Base-by-base conservation (phyloP, 257 asterid species). In the Solanum clarkiae region DNA sequence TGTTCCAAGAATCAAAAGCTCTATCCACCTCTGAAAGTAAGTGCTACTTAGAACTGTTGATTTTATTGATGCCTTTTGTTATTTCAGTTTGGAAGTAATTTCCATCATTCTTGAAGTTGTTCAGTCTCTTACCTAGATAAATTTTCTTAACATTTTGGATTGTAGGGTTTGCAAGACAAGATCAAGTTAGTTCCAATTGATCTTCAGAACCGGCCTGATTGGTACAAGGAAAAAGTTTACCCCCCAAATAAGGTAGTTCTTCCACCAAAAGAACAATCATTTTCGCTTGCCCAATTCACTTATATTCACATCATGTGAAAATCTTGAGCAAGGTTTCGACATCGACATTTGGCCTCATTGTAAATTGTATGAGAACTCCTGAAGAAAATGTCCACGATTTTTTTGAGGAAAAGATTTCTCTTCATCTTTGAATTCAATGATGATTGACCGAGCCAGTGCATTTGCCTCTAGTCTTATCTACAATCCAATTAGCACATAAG, bases 211-310 rank as follows among this genome's bases (percentile, higher is more conserved):
- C 90, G 86, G 84, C 97, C 97, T 54, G 83, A 81, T 88, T 93
- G 95, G 97, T 90, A 87, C 84, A 92, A 93, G 90, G 95, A 93
- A 85, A 91, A 88, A 87, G 83, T 92, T 29, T 92, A 89, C 74
- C 86, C 97, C 42, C 89, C 84, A 71, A 93, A 93, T 87, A 91
- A 91, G 96, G 95, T 93, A 18, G 49, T 29, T 74, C 70, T 36
- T 72, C 57, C 20, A 72, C 36, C 8, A 10, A 44, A 11, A 1
- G 10, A n/a, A n/a, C 2, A n/a, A 44, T 72, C 12, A n/a, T 72
- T 16, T 77, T 26, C 6, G 2, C 47, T 51, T 3, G 47, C 1
- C 22, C 82, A 9, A 45, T 53, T 51, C 63, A 51, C 49, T 77
- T 77, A 40, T 16, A 2, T 77, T 10, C 82, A 49, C 2, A 24